phyloP scores from a whole-genome alignment of 139 green algal species.

The Haematococcus lacustris region DNA sequence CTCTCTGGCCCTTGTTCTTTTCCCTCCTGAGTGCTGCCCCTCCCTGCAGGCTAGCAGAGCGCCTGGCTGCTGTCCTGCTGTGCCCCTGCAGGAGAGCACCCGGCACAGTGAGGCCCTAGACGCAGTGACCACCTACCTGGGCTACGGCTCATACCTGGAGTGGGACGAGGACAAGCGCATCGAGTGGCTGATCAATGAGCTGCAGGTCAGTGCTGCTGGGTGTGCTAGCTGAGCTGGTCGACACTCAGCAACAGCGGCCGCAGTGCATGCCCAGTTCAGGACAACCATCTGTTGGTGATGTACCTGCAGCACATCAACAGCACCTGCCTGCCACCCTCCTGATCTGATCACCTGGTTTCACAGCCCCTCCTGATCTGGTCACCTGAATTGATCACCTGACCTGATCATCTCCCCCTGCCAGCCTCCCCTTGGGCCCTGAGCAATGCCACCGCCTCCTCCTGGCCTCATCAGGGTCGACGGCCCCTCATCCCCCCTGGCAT shows the following conservation, averaged over 20 bases:
- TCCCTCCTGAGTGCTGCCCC: no score
- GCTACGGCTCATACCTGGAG: constrained; percentile 71
- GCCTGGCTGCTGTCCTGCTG: no score
- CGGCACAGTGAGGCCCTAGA: constrained; percentile 86
- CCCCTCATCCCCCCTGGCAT: constrained; percentile 82
- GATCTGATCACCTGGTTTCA: constrained; percentile 9
- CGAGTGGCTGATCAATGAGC: constrained; percentile 22
- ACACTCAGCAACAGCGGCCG: no score
- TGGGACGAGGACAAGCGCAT: constrained; percentile 54
- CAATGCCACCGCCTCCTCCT: neutral
- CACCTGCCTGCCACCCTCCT: no score
- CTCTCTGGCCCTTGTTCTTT: no score
- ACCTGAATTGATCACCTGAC: no score
- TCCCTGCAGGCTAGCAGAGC: no score
- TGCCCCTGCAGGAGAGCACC: constrained; percentile 62
- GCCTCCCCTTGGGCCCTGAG: neutral
- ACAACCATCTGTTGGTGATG: no score
- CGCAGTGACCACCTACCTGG: constrained; percentile 85
- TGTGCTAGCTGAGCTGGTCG: no score
- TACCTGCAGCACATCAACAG: no score
- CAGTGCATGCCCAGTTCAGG: no score
- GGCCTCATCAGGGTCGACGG: constrained; percentile 60
- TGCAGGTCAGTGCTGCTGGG: constrained; percentile 11
- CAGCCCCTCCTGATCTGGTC: no score
- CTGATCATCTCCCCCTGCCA: neutral